Evolutionary conservation across 1,284 basidiomycete genomes (phyloP).

Genomic region (Naganishia liquefaciens): DNA sequence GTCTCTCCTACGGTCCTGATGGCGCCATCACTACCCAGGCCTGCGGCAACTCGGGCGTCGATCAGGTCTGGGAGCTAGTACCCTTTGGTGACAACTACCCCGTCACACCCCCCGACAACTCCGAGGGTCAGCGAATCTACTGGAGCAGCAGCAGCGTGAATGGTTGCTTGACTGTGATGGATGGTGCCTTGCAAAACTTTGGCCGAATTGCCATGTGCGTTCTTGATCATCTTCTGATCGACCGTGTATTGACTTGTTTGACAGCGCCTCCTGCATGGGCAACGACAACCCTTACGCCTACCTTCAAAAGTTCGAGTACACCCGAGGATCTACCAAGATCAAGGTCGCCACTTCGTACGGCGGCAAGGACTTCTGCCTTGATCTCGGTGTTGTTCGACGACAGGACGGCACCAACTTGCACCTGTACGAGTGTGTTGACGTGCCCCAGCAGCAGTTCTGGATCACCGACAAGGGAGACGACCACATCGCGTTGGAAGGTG

Average conservation of each 20-base stretch:
- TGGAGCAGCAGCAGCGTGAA: constrained; percentile 18
- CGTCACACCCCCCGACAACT: neutral
- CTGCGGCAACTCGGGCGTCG: constrained; percentile 18
- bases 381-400: constrained; percentile 24
- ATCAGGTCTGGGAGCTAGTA: constrained; percentile 25
- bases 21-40: constrained; percentile 31
- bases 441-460: constrained; percentile 28
- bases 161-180: constrained; percentile 25
- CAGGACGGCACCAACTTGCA: constrained; percentile 26
- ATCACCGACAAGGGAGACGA: constrained; percentile 21
- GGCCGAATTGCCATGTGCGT: constrained; percentile 25
- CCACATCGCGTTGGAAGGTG: constrained; percentile 27
- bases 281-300: constrained; percentile 12
- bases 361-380: constrained; percentile 20
- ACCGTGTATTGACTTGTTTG: neutral
- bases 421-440: constrained; percentile 26
- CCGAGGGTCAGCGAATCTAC: constrained; percentile 11
- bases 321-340: constrained; percentile 26
- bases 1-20: constrained; percentile 27
- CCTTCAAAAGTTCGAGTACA: constrained; percentile 21
- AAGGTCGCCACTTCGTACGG: constrained; percentile 22
- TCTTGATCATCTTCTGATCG: neutral
- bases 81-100: constrained; percentile 10
- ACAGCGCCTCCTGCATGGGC: constrained; percentile 23
- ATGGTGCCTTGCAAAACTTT: constrained; percentile 20